Evolutionary conservation across 2,329 filamentous ascomycete species (phyloP).

Genomic region (Fusarium sacchari): DNA sequence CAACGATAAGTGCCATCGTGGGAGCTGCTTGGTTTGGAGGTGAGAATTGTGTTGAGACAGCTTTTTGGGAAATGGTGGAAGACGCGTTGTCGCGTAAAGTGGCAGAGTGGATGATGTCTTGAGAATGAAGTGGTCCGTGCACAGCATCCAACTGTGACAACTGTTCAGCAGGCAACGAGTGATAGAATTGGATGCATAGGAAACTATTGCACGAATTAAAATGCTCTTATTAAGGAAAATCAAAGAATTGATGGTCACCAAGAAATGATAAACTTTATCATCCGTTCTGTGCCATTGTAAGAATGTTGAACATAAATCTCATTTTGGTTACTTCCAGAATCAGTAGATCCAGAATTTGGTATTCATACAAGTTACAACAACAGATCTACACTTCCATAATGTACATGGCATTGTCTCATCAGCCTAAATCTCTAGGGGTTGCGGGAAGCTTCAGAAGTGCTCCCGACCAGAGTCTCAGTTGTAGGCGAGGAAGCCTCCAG

Average conservation of each 20-base stretch:
- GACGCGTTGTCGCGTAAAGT: constrained; percentile 56
- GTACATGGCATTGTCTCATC: constrained; percentile 34
- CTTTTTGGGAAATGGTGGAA: constrained; percentile 38
- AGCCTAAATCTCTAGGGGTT: constrained; percentile 33
- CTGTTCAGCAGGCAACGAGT: constrained; percentile 30
- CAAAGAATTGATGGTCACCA: not conserved
- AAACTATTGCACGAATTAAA: not conserved
- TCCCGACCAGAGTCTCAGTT: constrained; percentile 47
- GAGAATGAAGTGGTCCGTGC: constrained; percentile 39
- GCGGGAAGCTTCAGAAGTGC: constrained; percentile 48
- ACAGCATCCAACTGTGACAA: not conserved
- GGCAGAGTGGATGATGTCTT: constrained; percentile 49
- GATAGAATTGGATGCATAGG: not conserved
- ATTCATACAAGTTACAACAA: constrained; percentile 43
- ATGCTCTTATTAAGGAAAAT: not conserved
- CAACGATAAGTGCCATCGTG: constrained; percentile 74
- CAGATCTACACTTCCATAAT: constrained; percentile 38
- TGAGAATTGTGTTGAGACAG: constrained; percentile 27
- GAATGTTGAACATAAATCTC: not conserved
- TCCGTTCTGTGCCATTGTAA: not conserved
- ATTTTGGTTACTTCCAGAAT: not conserved
- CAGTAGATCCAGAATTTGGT: constrained; percentile 26
- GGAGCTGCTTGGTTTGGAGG: constrained; percentile 21
- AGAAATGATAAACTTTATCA: not conserved
- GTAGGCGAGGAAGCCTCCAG: constrained; percentile 49